These are phyloP conservation scores for Trichoderma endophyticum DNA, from an alignment of 2,329 filamentous ascomycete genomes.

Conservation along the genomic window DNA sequence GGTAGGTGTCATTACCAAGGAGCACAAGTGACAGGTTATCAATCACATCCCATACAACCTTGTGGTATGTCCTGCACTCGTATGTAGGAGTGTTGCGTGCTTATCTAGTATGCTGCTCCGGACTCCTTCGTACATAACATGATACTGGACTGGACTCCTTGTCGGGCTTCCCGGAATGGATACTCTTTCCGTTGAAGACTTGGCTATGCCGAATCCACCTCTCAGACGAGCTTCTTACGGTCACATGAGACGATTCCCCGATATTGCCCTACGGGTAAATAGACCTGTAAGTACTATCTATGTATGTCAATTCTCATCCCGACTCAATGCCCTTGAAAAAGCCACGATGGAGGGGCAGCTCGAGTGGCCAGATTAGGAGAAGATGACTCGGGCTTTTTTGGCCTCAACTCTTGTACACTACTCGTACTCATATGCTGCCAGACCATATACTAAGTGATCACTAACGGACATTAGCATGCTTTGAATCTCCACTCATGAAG, in stretches of 20 bases:
- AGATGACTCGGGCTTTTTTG: background rate
- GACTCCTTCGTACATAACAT: background rate
- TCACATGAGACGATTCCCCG: background rate
- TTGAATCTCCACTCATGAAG: background rate
- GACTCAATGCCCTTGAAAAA: background rate
- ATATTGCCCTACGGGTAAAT: background rate
- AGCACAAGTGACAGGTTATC: conserved; percentile 6
- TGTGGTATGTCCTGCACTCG: background rate
- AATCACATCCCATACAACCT: background rate
- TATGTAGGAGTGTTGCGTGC: background rate
- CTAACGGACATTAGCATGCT: background rate
- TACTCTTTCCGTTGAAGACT: background rate
- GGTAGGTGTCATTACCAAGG: background rate
- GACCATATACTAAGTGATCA: background rate
- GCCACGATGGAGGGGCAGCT: background rate
- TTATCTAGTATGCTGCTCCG: background rate
- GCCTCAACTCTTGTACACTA: background rate
- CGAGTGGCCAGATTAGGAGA: background rate
- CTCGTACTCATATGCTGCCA: background rate
- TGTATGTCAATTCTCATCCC: background rate
- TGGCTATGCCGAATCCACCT: background rate
- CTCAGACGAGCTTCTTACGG: background rate
- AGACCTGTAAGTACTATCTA: background rate
- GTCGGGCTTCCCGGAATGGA: conserved; percentile 13
- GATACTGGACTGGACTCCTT: background rate